Evolutionary conservation across 768 basidiomycete genomes (phyloP), one percentile per base, ranked within the genome.

Genomic region (Boletus edulis): DNA sequence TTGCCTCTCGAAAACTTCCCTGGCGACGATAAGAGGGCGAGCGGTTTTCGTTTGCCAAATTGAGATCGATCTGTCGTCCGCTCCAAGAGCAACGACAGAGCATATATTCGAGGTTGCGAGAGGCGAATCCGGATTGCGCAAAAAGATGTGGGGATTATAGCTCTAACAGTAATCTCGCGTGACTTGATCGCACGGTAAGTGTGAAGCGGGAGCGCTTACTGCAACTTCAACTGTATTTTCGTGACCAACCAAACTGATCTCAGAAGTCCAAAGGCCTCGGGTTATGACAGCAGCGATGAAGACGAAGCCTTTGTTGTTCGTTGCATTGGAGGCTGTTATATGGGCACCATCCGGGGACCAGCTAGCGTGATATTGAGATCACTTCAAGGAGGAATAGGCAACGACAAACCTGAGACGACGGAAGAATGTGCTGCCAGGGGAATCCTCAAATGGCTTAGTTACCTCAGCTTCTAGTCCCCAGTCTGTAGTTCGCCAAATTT

Each of bases 311-410:
- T 88, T 86, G 63, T 91, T 92, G 69, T 98, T 98, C 49, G 94
- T 98, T 2, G 95, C 94, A 66, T 98, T 98, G 1, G 96, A 96
- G 1, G 95, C 92, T 5, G 94, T 97, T 56, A 99, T 93, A 67
- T 97, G 94, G 3, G 96, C 91, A n/a, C 97, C 97, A 66, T 98
- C 97, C 3, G 97, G 97, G 1, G 95, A 98, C 97, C 97, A 99
- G 63, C 95, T 97, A 57, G 4, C 8, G 58, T 38, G 18, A 27
- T 7, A 13, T 32, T 62, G 46, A 52, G 54, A 27, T 40, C 15
- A 3, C n/a, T 18, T 31, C 38, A 18, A 27, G 35, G 14, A 24
- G 6, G 24, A 42, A 45, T 22, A 10, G 10, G 18, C 29, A 1
- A 45, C 18, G 17, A 53, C 45, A 53, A 71, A 90, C 93, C 93